phyloP scores from a whole-genome alignment of 768 basidiomycete species.

The Hortiboletus flavorubellus region DNA sequence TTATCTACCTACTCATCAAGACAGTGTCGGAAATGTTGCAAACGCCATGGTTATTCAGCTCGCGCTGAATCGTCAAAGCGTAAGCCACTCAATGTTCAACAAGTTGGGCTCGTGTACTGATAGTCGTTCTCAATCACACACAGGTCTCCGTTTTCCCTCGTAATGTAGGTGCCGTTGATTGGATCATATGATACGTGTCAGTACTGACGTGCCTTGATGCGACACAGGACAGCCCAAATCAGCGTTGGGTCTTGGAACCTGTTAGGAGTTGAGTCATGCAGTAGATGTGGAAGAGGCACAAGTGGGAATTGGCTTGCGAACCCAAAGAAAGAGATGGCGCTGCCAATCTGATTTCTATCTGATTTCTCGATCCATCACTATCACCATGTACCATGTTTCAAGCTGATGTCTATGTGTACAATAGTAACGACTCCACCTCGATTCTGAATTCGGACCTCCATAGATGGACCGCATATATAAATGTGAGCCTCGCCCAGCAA shows the following conservation, averaged over 20 bases:
- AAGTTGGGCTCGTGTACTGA: too few species aligned
- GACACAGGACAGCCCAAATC: background rate
- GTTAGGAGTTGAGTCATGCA: background rate
- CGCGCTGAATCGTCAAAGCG: background rate
- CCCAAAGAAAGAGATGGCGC: too few species aligned
- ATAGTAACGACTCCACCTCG: too few species aligned
- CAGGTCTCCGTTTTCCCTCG: background rate
- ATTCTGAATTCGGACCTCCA: too few species aligned
- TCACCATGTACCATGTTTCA: too few species aligned
- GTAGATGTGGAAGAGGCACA: too few species aligned
- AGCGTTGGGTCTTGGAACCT: conserved; percentile 10
- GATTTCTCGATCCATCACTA: too few species aligned
- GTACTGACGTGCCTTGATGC: background rate
- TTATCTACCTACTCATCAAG: background rate
- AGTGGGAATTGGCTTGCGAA: too few species aligned
- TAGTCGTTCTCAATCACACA: background rate
- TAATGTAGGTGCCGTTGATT: background rate
- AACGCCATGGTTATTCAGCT: background rate
- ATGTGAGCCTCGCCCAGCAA: too few species aligned
- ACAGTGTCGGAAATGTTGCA: conserved; percentile 4
- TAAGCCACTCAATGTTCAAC: background rate
- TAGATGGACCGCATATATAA: too few species aligned
- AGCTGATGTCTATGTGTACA: too few species aligned
- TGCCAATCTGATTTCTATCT: too few species aligned
- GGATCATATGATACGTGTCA: background rate